Evolutionary conservation across 495 filamentous ascomycete species (phyloP).

Genomic region (Lophium mytilinum): DNA sequence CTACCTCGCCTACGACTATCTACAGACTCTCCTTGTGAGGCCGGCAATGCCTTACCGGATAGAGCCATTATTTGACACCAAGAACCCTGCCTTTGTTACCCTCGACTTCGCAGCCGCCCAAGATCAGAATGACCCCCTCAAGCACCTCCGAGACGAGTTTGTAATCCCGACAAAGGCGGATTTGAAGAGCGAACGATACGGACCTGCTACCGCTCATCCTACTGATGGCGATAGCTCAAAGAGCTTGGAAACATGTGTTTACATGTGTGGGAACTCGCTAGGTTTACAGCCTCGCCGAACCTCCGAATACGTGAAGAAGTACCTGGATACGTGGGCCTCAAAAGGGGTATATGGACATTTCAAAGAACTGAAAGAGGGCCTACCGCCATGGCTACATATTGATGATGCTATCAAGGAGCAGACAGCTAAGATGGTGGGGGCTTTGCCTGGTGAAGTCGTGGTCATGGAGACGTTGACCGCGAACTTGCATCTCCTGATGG

Average conservation of each 20-base stretch:
- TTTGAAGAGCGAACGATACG: constrained; percentile 51
- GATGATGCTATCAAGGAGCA: constrained; percentile 62
- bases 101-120: constrained; percentile 53
- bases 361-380: constrained; percentile 62
- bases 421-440: constrained; percentile 84
- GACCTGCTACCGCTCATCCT: neutral
- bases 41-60: constrained; percentile 3
- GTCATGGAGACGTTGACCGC: constrained; percentile 90
- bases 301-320: constrained; percentile 59
- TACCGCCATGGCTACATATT: constrained; percentile 74
- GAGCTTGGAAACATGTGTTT: constrained; percentile 49
- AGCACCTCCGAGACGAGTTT: constrained; percentile 65
- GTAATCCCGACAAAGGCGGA: constrained; percentile 74
- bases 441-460: constrained; percentile 68
- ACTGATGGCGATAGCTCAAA: neutral
- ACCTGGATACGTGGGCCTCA: constrained; percentile 79
- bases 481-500: constrained; percentile 86
- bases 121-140: constrained; percentile 63
- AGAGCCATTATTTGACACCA: constrained; percentile 22
- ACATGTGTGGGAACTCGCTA: constrained; percentile 95
- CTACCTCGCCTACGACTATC: too few species aligned
- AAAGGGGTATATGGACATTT: constrained; percentile 96
- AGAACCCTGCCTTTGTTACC: constrained; percentile 5
- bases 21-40: neutral
- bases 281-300: constrained; percentile 78